Base-by-base conservation (phyloP, 306 rosid genomes). In the Potentilla sterilis region DNA sequence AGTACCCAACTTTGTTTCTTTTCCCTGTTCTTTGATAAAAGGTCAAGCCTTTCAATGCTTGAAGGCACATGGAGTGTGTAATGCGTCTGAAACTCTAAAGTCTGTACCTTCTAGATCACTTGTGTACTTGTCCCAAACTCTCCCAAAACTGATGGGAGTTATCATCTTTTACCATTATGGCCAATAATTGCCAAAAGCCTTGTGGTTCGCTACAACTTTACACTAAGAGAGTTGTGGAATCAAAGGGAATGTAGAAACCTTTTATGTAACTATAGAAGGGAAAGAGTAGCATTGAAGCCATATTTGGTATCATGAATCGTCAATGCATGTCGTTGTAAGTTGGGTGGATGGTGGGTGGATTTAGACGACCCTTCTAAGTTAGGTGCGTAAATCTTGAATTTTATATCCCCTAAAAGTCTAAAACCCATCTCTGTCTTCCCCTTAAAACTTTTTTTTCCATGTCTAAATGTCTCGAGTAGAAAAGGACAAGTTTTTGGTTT, bases 311-410 rank as follows among this genome's bases (percentile, higher is more conserved):
- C n/a, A 65, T 65, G 34, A 57, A 58, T 42, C 77, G 77, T 73
- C 58, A 46, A 73, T 66, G 73, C 40, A 52, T 35, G 82, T 55
- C 54, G 48, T 67, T 55, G 61, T 76, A 24, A 13, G 84, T 65
- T 72, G 28, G 78, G 84, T 81, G 54, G 58, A 38, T 38, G 72
- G 40, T 37, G 40, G 40, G 72, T 80, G 73, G 83, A 62, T 41
- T 62, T 62, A 18, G 69, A 69, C 21, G 54, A 71, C 21, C 16
- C 19, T 44, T 70, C 81, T 12, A 57, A 22, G 62, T 76, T 76
- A 55, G 78, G 77, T 81, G 74, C 40, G 75, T 5, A 44, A 43
- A 69, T 73, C 64, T 75, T 61, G 62, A 48, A 75, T 58, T 68
- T 12, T 52, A 22, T 49, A 62, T 22, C 14, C 69, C 51, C 16